Evolutionary conservation across 148 eudicot species (phyloP).

Genomic region (Vaccinium macrocarpon): DNA sequence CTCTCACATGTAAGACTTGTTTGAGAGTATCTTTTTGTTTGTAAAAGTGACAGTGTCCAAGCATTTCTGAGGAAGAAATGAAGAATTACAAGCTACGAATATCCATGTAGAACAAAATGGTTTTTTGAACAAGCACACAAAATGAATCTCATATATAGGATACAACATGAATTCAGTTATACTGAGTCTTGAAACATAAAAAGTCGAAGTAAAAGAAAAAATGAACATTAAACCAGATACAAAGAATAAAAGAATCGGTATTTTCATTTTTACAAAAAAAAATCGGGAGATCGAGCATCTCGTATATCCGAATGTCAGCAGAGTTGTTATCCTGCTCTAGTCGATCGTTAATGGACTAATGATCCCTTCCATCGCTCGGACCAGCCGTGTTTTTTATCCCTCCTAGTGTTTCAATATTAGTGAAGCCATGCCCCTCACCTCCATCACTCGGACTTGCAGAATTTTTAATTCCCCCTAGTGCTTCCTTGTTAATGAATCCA

Average conservation of each 20-base stretch:
- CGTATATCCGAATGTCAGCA: background rate
- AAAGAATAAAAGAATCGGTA: background rate
- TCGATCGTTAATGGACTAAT: background rate
- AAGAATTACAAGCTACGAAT: background rate
- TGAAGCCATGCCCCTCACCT: background rate
- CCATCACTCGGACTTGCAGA: background rate
- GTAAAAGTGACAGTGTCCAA: too few species aligned
- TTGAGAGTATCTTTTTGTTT: too few species aligned
- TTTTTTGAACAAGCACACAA: background rate
- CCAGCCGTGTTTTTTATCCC: background rate
- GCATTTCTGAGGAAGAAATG: too few species aligned
- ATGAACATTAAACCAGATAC: background rate
- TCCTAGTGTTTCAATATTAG: background rate
- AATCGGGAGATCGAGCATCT: background rate
- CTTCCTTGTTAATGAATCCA: background rate
- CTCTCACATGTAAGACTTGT: too few species aligned
- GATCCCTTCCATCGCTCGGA: background rate
- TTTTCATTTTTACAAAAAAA: background rate
- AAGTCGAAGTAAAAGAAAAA: background rate
- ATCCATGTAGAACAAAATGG: background rate
- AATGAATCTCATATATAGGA: background rate
- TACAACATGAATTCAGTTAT: background rate
- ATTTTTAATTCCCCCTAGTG: background rate
- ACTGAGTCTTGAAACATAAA: background rate
- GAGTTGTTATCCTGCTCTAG: background rate